Base-by-base conservation (phyloP, 352 stramenopile species). In the Globisporangium paroecandrum region DNA sequence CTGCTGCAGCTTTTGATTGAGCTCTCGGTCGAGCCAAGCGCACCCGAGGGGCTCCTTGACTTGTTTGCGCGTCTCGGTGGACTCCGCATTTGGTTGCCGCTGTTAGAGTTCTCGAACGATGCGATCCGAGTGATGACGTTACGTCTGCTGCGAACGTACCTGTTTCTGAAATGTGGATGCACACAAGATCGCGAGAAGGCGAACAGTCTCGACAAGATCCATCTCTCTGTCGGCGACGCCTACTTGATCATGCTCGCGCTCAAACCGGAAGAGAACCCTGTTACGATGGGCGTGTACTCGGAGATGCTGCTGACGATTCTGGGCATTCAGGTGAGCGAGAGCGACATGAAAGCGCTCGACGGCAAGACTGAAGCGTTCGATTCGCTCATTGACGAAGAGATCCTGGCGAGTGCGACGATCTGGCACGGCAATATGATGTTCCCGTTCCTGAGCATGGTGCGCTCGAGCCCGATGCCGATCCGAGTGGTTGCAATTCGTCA, bases 201-300 rank as follows among this genome's bases (percentile, higher is more conserved):
- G 2, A 90, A 80, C 53, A 88, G 74, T 24, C 64, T 78, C 8
- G 84, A 91, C n/a, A 91, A 90, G 70, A 82, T 89, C 22, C 83
- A 91, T 25, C 77, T 95, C 55, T 95, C 87, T 0, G 77, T 91
- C 4, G 82, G 83, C 1, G 87, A 95, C 61, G 77, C 86, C 9
- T 90, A 91, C 63, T 76, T 95, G 70, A 93, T 95, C 34, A 86
- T 93, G 76, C 77, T 90, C 65, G 85, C 87, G 0, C 61, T 94
- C 24, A 90, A 94, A 57, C 80, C 83, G 24, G 80, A 85, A 36
- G 66, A 83, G n/a, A 76, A 77, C 49, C 80, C 81, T 3, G 75
- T 93, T 1, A 87, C 85, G 0, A 89, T 95, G 79, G 85, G 83
- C 8, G 85, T 92, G 7, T 95, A 93, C 68, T 89, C 83, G 18